A percentile compares a stretch with the other conserved stretches of the same genome.
phyloP scores from a whole-genome alignment of 2,329 filamentous ascomycete genomes.

The Pseudogymnoascus sp. region DNA sequence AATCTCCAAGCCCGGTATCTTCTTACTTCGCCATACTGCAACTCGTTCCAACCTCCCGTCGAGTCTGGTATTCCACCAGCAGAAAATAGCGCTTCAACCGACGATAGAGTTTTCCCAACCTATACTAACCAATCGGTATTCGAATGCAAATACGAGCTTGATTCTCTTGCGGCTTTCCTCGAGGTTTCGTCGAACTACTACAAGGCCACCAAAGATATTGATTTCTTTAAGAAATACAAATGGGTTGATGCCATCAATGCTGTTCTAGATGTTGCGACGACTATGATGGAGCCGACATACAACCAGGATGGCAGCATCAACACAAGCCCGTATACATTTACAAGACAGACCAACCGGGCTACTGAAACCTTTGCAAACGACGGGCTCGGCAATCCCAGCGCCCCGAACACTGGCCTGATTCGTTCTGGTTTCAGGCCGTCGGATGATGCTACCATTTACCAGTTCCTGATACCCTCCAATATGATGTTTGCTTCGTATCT shows the following conservation, averaged over 20 bases:
- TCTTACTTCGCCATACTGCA: conserved; percentile 68
- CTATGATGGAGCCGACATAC: conserved; percentile 70
- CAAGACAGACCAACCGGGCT: conserved; percentile 59
- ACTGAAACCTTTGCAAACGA: conserved; percentile 74
- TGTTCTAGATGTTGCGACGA: conserved; percentile 58
- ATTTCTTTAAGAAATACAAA: conserved; percentile 62
- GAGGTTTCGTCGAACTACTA: conserved; percentile 75
- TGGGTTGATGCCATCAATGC: conserved; percentile 68
- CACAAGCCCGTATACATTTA: conserved; percentile 63
- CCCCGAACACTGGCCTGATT: conserved; percentile 65
- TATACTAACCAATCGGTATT: conserved; percentile 68
- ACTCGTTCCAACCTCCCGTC: conserved; percentile 78
- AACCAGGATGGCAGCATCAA: conserved; percentile 47
- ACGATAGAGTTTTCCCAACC: conserved; percentile 56
- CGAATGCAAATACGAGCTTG: conserved; percentile 94
- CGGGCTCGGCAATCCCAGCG: conserved; percentile 73
- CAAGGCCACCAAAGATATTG: conserved; percentile 59
- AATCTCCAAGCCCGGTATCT: conserved; percentile 65
- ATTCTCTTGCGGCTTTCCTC: conserved; percentile 81
- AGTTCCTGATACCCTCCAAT: conserved; percentile 84
- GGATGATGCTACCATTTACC: conserved; percentile 74
- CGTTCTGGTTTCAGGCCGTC: conserved; percentile 84
- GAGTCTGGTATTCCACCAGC: conserved; percentile 58
- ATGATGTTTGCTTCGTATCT: conserved; percentile 70
- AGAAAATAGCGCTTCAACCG: conserved; percentile 48